These are phyloP conservation scores for Teunomyces cretensis DNA, from an alignment of 805 yeast species.

Conservation along the genomic window DNA sequence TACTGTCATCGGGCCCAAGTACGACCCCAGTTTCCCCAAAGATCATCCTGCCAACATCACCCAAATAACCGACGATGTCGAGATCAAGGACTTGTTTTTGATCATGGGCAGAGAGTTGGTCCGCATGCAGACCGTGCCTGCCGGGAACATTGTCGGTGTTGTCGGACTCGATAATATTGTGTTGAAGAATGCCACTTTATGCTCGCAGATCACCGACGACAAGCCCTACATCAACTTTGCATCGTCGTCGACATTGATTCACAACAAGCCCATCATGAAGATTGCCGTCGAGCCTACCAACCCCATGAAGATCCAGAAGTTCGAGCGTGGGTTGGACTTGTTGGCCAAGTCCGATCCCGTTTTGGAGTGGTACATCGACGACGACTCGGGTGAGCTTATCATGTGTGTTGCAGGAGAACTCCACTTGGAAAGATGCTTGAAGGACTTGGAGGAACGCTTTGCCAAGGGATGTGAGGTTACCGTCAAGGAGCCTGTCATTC, in stretches of 20 bases:
- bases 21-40: constrained; percentile 55
- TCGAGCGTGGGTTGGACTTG: constrained; percentile 75
- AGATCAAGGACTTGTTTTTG: constrained; percentile 68
- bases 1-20: constrained; percentile 82
- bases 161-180: constrained; percentile 85
- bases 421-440: constrained; percentile 91
- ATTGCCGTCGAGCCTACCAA: constrained; percentile 95
- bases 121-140: constrained; percentile 76
- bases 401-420: constrained; percentile 95
- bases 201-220: constrained; percentile 58
- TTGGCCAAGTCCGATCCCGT: constrained; percentile 93
- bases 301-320: constrained; percentile 71
- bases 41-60: constrained; percentile 40
- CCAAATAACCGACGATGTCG: constrained; percentile 56
- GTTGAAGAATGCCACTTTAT: constrained; percentile 82
- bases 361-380: constrained; percentile 77
- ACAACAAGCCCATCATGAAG: constrained; percentile 86
- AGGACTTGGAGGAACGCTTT: constrained; percentile 86
- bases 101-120: constrained; percentile 92
- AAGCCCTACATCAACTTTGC: constrained; percentile 70
- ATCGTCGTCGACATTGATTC: constrained; percentile 45
- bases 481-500: constrained; percentile 89
- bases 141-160: constrained; percentile 93
- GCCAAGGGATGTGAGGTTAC: constrained; percentile 82
- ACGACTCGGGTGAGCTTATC: constrained; percentile 88